Base-by-base conservation (phyloP, 2,329 filamentous ascomycete genomes). In the Elsinoe australis region DNA sequence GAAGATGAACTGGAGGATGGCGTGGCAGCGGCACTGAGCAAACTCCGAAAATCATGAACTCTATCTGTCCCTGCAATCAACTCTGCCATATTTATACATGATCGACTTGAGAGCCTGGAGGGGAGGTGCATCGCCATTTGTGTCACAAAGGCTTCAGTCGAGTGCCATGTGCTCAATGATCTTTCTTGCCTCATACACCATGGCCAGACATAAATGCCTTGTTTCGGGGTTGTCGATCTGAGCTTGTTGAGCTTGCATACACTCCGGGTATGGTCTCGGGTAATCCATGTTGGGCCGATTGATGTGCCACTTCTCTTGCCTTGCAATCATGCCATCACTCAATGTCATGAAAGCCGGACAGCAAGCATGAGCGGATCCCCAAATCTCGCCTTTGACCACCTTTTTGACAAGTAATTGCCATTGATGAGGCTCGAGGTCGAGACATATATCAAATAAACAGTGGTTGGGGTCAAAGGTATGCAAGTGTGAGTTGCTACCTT, bases 1-100 rank as follows among this genome's bases (percentile, higher is more conserved):
- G 64, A 71, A 10, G 68, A 71, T 41, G 64, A 67, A n/a, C 58
- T 79, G 52, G 74, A 69, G 54, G 75, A 79, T 41, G 78, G 78
- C 7, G 71, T 82, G 44, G 71, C 74, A 65, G 74, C 75, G 22
- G 78, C 78, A 4, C 59, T 82, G 44, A 73, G 70, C 39, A 80
- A 72, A 55, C 59, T 81, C 41, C 66, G 78, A 39, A 62, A 65
- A 49, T 48, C 55, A 36, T 54, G 52, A n/a, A n/a, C n/a, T n/a
- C n/a, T n/a, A n/a, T n/a, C n/a, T n/a, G n/a, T n/a, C n/a, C n/a
- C n/a, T n/a, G n/a, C n/a, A n/a, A n/a, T n/a, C n/a, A n/a, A n/a
- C n/a, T n/a, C n/a, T n/a, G n/a, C n/a, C n/a, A n/a, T n/a, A n/a
- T n/a, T n/a, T n/a, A n/a, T n/a, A n/a, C n/a, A n/a, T 29, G 29